Evolutionary conservation across 108 stramenopile genomes (phyloP), one percentile per base, ranked within the genome.

Genomic region (Asterionellopsis glacialis): DNA sequence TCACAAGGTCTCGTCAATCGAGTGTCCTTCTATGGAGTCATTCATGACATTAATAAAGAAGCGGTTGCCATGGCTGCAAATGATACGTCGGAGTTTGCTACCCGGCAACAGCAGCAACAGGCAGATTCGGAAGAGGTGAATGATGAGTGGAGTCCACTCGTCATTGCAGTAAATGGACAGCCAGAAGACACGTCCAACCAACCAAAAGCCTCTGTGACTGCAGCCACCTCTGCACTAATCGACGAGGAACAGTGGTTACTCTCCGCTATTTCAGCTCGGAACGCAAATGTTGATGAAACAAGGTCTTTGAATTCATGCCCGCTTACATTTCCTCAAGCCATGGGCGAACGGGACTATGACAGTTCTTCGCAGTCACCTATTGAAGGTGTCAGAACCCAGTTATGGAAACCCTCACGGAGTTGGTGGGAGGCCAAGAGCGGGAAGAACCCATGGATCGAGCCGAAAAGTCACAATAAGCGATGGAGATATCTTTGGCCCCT

Each of bases 401-500:
- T 93, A 0, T 93, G 92, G 92, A 93, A 93, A 59, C 92, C 92
- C 26, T 80, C 84, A 38, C 71, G 92, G 22, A 82, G 80, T 50
- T 93, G 92, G 92, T 93, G 92, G 92, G 92, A 93, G 71, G 92
- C 92, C 7, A 93, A 90, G 73, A 75, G 72, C 43, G 88, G 88
- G 21, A 90, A 93, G 63, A 93, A 93, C 72, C 80, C 80, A 53
- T 93, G 92, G 92, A 90, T 93, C 14, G 92, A 93, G 70, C 92
- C 92, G 11, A 74, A 79, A 21, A 81, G 79, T 53, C 92, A 93
- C 66, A 90, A 90, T 61, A 90, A 90, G 68, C 63, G 92, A 50
- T 93, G 92, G 92, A 79, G 92, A 88, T 90, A 64, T 77, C 72
- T 93, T 18, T 93, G 92, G 92, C 92, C 92, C 21, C 80, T 93